phyloP scores from a whole-genome alignment of 169 alveolate genomes.

The Besnoitia besnoiti region DNA sequence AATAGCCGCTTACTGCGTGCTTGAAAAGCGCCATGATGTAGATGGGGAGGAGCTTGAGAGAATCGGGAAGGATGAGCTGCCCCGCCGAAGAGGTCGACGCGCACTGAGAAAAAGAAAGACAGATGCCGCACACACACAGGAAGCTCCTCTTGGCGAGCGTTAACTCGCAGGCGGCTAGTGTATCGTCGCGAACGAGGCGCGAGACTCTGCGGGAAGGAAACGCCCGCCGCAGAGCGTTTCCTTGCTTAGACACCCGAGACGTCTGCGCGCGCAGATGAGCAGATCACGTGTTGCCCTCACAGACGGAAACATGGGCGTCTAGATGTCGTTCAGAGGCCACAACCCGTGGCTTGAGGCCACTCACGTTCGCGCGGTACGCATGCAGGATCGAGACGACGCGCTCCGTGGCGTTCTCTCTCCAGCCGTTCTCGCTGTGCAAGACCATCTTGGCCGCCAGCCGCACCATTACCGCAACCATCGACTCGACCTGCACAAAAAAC shows the following conservation, averaged over 20 bases:
- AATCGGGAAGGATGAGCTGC: conserved; percentile 87
- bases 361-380: conserved; percentile 60
- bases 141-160: too few relatives aligned
- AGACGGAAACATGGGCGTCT: too few relatives aligned
- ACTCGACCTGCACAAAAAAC: conserved; percentile 44
- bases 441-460: conserved; percentile 63
- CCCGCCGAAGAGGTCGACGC: conserved; percentile 82
- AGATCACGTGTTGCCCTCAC: too few relatives aligned
- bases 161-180: too few relatives aligned
- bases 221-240: too few relatives aligned
- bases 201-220: too few relatives aligned
- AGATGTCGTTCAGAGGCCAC: too few relatives aligned
- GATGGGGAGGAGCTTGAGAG: conserved; percentile 82
- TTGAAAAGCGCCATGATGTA: conserved; percentile 79
- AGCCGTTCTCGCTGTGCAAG: conserved; percentile 56
- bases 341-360: too few relatives aligned
- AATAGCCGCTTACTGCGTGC: conserved; percentile 75
- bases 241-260: too few relatives aligned
- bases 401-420: conserved; percentile 59
- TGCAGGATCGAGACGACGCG: conserved; percentile 58
- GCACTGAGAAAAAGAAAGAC: conserved; percentile 65
- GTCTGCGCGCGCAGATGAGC: too few relatives aligned
- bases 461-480: conserved; percentile 56
- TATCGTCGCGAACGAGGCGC: too few relatives aligned
- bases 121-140: too few relatives aligned